Conservation (phyloP, 169 alveolate species). For the Plasmodium fragile region DNA sequence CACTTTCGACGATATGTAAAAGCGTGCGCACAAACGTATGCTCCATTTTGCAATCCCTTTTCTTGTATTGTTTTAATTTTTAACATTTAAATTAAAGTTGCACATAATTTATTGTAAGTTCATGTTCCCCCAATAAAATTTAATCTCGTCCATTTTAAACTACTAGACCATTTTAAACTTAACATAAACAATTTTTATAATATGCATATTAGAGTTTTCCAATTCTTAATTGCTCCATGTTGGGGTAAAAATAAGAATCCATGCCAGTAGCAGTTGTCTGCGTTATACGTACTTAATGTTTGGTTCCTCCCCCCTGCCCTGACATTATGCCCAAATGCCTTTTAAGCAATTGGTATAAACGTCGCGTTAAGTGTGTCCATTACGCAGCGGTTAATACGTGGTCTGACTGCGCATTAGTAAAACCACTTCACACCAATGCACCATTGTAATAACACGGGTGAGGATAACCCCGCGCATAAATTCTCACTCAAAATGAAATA, state of each 20-base stretch:
- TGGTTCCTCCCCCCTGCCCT: neutral
- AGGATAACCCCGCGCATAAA: neutral
- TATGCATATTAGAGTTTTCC: neutral
- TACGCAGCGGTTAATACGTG: neutral
- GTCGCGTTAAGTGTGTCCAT: neutral
- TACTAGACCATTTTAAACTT: neutral
- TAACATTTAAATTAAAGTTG: slow-evolving; percentile 54
- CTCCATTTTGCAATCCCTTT: slow-evolving; percentile 10
- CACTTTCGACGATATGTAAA: neutral
- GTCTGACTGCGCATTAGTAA: neutral
- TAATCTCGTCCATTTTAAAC: slow-evolving; percentile 30
- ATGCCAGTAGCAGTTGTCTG: neutral
- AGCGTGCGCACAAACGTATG: neutral
- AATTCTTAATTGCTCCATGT: neutral
- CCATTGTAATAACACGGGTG: neutral
- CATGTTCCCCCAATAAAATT: slow-evolving; percentile 13
- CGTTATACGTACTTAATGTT: neutral
- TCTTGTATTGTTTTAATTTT: slow-evolving; percentile 63
- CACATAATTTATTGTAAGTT: slow-evolving; percentile 27
- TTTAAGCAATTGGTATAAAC: neutral
- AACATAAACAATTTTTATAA: neutral
- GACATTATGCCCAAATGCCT: neutral
- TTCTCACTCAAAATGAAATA: neutral
- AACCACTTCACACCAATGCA: neutral
- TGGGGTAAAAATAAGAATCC: neutral